Conservation (phyloP, 148 eudicot genomes). For the Salicornia ramosissima region DNA sequence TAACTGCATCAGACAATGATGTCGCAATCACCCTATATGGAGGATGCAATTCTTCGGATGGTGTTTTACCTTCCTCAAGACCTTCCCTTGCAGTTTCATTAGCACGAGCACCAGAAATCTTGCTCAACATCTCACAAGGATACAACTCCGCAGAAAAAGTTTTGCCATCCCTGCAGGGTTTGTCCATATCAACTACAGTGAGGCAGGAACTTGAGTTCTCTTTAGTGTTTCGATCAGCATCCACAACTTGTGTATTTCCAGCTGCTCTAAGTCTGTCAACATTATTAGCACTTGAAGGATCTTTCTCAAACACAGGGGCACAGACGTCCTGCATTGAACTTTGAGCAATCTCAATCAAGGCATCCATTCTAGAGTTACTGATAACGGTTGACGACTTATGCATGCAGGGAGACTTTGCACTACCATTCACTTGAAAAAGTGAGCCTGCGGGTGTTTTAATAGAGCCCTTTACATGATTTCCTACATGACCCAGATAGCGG, state of each 20-base stretch:
- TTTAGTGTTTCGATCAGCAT: constrained; percentile 17
- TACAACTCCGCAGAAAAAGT: constrained; percentile 17
- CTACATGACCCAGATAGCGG: constrained; percentile 53
- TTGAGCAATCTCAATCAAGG: constrained; percentile 43
- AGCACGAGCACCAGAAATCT: neutral
- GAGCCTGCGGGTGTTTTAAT: constrained; percentile 27
- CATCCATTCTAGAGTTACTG: constrained; percentile 38
- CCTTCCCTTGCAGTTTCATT: neutral
- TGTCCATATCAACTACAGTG: constrained; percentile 21
- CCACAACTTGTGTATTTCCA: constrained; percentile 9
- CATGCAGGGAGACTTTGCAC: constrained; percentile 12
- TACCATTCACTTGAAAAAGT: constrained; percentile 22
- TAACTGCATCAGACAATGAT: neutral
- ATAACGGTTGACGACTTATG: constrained; percentile 19
- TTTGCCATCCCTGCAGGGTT: constrained; percentile 13
- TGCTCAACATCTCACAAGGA: constrained; percentile 10
- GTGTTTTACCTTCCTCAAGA: constrained; percentile 7
- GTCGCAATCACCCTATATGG: constrained; percentile 1
- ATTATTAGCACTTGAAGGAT: constrained; percentile 14
- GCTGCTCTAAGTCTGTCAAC: constrained; percentile 16
- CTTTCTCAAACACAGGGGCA: constrained; percentile 15
- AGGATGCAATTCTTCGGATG: neutral
- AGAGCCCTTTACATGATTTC: constrained; percentile 45
- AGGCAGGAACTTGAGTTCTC: constrained; percentile 24
- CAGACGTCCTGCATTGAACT: constrained; percentile 23